Evolutionary conservation across 257 asterid species (phyloP).

Genomic region (Paulownia fortunei): DNA sequence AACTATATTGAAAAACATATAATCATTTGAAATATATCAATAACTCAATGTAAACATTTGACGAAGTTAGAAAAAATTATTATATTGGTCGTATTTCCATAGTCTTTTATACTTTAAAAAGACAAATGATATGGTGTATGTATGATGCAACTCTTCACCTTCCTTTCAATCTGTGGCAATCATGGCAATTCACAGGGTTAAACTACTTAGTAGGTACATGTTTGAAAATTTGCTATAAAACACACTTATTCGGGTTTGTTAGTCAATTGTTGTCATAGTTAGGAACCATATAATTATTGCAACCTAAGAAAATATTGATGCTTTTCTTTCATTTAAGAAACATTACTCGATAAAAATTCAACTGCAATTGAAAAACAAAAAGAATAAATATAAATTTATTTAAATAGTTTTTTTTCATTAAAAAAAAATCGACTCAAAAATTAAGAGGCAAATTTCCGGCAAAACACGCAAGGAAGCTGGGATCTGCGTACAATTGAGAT

Average conservation of each 20-base stretch:
- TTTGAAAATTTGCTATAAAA: neutral
- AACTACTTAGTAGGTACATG: neutral
- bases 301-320: too few relatives aligned
- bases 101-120: neutral
- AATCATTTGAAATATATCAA: too few relatives aligned
- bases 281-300: neutral
- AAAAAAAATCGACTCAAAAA: too few relatives aligned
- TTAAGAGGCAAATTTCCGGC: constrained; percentile 39
- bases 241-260: neutral
- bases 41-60: too few relatives aligned
- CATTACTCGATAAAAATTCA: too few relatives aligned
- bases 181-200: too few relatives aligned
- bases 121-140: neutral
- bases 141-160: constrained; percentile 5
- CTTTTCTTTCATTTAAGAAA: too few relatives aligned
- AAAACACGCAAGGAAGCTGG: constrained; percentile 41
- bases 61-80: too few relatives aligned
- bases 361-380: neutral
- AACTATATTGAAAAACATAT: too few relatives aligned
- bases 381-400: too few relatives aligned
- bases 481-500: neutral
- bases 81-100: too few relatives aligned
- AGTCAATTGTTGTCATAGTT: constrained; percentile 5
- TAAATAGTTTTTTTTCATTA: too few relatives aligned
- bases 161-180: neutral